Base-by-base conservation (phyloP, 768 basidiomycete genomes). In the Boletus rufocinnamomeus region DNA sequence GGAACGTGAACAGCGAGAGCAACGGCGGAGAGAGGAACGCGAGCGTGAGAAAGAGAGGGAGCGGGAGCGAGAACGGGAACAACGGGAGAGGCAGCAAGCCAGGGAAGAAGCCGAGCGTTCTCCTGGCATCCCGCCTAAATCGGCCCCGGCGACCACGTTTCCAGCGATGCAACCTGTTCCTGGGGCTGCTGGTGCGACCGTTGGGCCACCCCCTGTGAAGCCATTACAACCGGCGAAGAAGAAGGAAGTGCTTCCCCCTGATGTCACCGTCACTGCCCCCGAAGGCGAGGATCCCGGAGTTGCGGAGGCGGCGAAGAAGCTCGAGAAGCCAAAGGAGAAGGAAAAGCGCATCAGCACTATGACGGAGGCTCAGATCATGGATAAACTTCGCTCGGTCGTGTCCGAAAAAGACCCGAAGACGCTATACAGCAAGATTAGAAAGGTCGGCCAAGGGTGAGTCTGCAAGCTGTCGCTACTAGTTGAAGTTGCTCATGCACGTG, bases 301-400 rank as follows among this genome's bases (percentile, higher is more conserved):
- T 2, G 88, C 88, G 0, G 88, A 88, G 1, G 89, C 92, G 16
- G 87, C 80, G 1, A 82, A 88, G 37, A 78, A 89, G 60, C 82
- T 89, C 70, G 87, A 84, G 73, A 72, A 80, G 67, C 75, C 72
- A 38, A 77, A 77, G 51, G 80, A 80, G 61, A 89, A 89, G 72
- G 85, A 79, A 56, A 89, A 93, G 76, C 82, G 96, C 60, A 96
- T 98, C 66, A 95, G 92, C 63, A 91, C 94, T 40, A 93, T 99
- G 92, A 91, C 89, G 50, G 96, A 99, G 75, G 89, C 88, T 50
- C 96, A 99, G 78, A 95, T 98, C 66, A 97, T 98, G 95, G 93
- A 95, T 72, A 97, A 96, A 76, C 78, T 99, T 64, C 80, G 93
- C 63, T 85, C 86, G 62, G 95, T 98, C 1, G 95, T 98, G 48